phyloP scores from a whole-genome alignment of 257 asterid genomes.

The Solanum sitiens region DNA sequence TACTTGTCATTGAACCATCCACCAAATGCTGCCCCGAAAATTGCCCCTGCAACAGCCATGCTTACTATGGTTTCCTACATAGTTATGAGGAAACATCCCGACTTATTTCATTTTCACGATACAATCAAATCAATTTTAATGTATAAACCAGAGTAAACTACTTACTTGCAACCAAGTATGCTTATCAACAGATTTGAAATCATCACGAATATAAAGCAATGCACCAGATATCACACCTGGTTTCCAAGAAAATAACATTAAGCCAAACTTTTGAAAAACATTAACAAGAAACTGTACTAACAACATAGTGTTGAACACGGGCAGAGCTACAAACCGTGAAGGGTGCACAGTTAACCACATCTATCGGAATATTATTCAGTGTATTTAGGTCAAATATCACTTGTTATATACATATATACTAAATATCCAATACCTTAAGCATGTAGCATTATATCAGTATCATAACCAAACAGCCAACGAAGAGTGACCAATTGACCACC shows the following conservation, averaged over 20 bases:
- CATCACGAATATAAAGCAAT: constrained; percentile 61
- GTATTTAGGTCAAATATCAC: neutral
- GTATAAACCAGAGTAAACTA: neutral
- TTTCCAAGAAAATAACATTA: neutral
- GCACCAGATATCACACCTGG: constrained; percentile 91
- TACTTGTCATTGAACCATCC: constrained; percentile 55
- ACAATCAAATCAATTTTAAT: neutral
- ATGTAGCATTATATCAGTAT: neutral
- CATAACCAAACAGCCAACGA: neutral
- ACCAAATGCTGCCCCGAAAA: constrained; percentile 70
- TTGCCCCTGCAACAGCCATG: constrained; percentile 77
- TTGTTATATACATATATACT: neutral
- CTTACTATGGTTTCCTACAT: constrained; percentile 75
- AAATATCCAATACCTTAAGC: neutral
- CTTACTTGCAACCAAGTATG: constrained; percentile 62
- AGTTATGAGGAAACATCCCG: neutral
- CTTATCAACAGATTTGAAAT: constrained; percentile 31
- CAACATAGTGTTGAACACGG: neutral
- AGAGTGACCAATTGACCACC: neutral
- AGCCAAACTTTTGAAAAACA: neutral
- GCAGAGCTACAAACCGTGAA: neutral
- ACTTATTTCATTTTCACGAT: neutral
- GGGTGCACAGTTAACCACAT: neutral
- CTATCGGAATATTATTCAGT: neutral
- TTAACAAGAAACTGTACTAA: neutral